Evolutionary conservation across 1,284 basidiomycete species (phyloP).

Genomic region (Tylopilus orsonianus): DNA sequence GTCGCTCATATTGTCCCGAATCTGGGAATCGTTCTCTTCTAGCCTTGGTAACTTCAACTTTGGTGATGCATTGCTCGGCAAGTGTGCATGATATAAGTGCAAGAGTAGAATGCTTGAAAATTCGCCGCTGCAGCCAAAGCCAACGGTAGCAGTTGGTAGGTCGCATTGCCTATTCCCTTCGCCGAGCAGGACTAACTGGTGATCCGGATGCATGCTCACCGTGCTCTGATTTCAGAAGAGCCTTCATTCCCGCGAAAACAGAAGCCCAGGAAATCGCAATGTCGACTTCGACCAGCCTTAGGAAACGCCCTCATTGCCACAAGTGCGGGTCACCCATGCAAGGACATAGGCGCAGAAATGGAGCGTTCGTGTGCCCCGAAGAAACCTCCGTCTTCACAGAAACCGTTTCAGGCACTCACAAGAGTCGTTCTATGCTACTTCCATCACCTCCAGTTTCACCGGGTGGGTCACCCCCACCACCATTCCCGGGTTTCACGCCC

Average conservation of each 20-base stretch:
- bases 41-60: conserved; percentile 1
- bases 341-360: conserved; percentile 34
- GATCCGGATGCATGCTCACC: not conserved
- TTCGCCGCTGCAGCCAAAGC: conserved; percentile 25
- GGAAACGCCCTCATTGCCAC: conserved; percentile 36
- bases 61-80: conserved; percentile 5
- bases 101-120: conserved; percentile 2
- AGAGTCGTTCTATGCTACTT: conserved; percentile 28
- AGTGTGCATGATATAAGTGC: conserved; percentile 27
- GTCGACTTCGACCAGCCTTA: conserved; percentile 33
- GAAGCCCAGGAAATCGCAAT: conserved; percentile 14
- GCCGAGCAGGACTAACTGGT: conserved; percentile 6
- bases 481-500: conserved; percentile 20
- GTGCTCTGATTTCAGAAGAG: conserved; percentile 2
- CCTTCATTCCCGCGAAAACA: conserved; percentile 5
- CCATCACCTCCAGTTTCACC: conserved; percentile 32
- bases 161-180: conserved; percentile 2
- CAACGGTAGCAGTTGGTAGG: conserved; percentile 29
- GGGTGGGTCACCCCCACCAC: conserved; percentile 22
- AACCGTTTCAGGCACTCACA: conserved; percentile 13
- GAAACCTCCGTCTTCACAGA: conserved; percentile 17
- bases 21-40: conserved; percentile 24
- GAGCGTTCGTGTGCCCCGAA: conserved; percentile 30
- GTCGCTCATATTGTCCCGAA: conserved; percentile 20
- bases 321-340: conserved; percentile 36